These are phyloP conservation scores for Edaphochlamys debaryana DNA, from an alignment of 139 green algal genomes.

Conservation along the genomic window DNA sequence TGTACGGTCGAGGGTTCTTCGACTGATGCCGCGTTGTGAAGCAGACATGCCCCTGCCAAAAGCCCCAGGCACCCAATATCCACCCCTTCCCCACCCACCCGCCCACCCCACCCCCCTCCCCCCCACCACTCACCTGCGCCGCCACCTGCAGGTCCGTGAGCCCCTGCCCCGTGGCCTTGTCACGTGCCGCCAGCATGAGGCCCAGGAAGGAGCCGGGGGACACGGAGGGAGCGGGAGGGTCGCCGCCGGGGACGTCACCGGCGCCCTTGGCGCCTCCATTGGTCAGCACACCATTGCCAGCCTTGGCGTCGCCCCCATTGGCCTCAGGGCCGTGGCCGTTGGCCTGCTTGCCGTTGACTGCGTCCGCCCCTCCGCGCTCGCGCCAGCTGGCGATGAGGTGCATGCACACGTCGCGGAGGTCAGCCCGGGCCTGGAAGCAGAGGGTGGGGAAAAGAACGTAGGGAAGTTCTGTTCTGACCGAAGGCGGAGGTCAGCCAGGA, in stretches of 20 bases:
- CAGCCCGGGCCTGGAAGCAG: not conserved
- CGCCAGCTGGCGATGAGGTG: not conserved
- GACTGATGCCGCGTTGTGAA: too few relatives aligned
- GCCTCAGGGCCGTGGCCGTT: not conserved
- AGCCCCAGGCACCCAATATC: too few relatives aligned
- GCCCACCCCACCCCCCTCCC: too few relatives aligned
- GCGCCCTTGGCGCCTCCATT: too few relatives aligned
- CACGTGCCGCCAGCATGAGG: conserved; percentile 48
- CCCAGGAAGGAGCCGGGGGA: conserved; percentile 63
- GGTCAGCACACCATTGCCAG: not conserved
- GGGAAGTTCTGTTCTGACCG: too few relatives aligned
- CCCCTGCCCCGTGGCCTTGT: conserved; percentile 37
- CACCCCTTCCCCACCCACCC: too few relatives aligned
- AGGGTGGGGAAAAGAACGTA: too few relatives aligned
- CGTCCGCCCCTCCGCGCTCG: not conserved
- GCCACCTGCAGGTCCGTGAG: conserved; percentile 40
- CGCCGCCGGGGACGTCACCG: too few relatives aligned
- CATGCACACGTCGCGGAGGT: not conserved
- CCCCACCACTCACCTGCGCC: conserved; percentile 27
- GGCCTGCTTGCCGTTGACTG: not conserved
- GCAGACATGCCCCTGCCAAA: too few relatives aligned
- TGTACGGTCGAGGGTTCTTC: too few relatives aligned
- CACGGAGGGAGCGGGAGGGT: not conserved
- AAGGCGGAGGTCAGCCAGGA: too few relatives aligned
- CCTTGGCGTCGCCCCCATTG: not conserved